Percentiles rank a stretch among this genome's conserved stretches.
Conservation (phyloP, 2,329 filamentous ascomycete genomes). For the Sporothrix sp. region DNA sequence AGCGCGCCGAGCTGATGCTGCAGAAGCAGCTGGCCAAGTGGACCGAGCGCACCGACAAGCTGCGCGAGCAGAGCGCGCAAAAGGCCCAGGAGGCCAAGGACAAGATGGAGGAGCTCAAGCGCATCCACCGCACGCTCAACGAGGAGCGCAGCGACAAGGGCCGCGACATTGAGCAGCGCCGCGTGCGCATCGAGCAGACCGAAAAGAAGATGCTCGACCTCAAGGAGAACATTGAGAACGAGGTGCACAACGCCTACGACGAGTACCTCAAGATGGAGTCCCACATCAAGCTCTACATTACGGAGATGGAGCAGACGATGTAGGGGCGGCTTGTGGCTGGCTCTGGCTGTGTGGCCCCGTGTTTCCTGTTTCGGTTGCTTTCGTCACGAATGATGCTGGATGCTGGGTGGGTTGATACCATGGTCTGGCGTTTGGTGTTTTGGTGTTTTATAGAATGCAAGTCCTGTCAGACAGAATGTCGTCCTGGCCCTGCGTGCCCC, state of each 20-base stretch:
- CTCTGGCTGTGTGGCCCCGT: not conserved
- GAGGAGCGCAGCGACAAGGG: slow-evolving; percentile 81
- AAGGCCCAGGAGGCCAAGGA: slow-evolving; percentile 74
- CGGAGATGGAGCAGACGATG: slow-evolving; percentile 93
- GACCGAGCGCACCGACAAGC: slow-evolving; percentile 74
- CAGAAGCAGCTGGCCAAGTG: slow-evolving; percentile 77
- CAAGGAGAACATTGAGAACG: slow-evolving; percentile 93
- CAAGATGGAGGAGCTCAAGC: slow-evolving; percentile 82
- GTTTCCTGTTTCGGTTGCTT: slow-evolving; percentile 15
- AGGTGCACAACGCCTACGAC: slow-evolving; percentile 81
- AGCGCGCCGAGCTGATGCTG: slow-evolving; percentile 74
- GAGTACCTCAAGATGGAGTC: slow-evolving; percentile 97
- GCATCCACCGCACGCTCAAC: slow-evolving; percentile 67
- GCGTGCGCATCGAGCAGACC: slow-evolving; percentile 92
- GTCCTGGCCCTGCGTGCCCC: no score
- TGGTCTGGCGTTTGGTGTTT: slow-evolving; percentile 16
- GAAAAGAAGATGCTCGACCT: slow-evolving; percentile 99
- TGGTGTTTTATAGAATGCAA: not conserved
- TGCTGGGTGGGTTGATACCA: slow-evolving; percentile 27
- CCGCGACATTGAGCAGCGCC: slow-evolving; percentile 81
- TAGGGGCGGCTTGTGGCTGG: slow-evolving; percentile 17
- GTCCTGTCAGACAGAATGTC: not conserved
- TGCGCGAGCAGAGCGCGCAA: slow-evolving; percentile 68
- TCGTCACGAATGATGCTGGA: slow-evolving; percentile 21
- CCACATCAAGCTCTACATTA: slow-evolving; percentile 95